Conservation (phyloP, 2,329 filamentous ascomycete species). For the Bipolaris gigantea region DNA sequence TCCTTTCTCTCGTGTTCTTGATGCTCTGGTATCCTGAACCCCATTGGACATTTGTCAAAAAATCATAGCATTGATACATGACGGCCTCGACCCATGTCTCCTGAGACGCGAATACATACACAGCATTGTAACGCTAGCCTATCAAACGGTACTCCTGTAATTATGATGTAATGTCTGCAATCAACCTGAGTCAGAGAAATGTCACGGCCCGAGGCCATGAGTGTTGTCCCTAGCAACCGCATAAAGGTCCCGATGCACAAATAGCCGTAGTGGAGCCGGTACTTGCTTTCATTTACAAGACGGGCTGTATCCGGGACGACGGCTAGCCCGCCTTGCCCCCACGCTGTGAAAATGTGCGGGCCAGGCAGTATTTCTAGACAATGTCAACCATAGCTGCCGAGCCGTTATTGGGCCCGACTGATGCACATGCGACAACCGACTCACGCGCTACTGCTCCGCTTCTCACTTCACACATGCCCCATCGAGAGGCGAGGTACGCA, state of each 20-base stretch:
- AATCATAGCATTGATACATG: conserved; percentile 21
- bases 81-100: conserved; percentile 16
- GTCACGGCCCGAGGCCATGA: conserved; percentile 1
- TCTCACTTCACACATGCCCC: conserved; percentile 6
- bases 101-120: conserved; percentile 27
- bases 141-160: conserved; percentile 1
- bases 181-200: background rate
- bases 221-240: conserved; percentile 4
- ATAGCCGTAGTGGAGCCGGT: conserved; percentile 3
- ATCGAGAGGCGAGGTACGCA: background rate
- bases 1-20: conserved; percentile 12
- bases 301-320: background rate
- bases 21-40: conserved; percentile 20
- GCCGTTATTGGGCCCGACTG: conserved; percentile 17
- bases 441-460: conserved; percentile 18
- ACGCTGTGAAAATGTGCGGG: background rate
- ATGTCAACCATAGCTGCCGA: conserved; percentile 10
- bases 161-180: background rate
- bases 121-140: conserved; percentile 29
- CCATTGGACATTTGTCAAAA: conserved; percentile 12
- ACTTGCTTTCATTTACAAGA: conserved; percentile 2
- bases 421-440: conserved; percentile 13
- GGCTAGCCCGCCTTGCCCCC: background rate
- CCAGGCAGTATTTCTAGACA: conserved; percentile 5
- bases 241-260: background rate